Conservation (phyloP, 164 flowering plant genomes). For the Macadamia integrifolia region DNA sequence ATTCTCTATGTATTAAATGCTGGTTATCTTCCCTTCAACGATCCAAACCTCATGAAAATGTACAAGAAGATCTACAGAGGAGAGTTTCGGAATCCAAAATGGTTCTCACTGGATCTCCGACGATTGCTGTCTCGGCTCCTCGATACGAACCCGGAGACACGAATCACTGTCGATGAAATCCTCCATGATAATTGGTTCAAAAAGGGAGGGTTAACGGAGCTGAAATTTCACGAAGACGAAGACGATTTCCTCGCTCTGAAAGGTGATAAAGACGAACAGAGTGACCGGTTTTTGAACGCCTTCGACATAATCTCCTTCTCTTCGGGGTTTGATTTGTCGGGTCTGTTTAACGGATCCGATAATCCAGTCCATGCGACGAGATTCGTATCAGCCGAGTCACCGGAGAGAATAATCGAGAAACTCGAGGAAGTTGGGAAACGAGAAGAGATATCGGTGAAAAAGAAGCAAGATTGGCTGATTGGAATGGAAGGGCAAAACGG, state of each 20-base stretch:
- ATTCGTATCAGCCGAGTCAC: conserved; percentile 37
- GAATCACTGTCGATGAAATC: conserved; percentile 55
- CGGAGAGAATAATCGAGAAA: conserved; percentile 30
- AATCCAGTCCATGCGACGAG: conserved; percentile 12
- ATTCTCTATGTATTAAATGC: conserved; percentile 49
- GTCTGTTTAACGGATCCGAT: conserved; percentile 29
- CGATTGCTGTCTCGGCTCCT: conserved; percentile 40
- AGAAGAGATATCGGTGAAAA: conserved; percentile 19
- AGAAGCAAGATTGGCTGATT: conserved; percentile 16
- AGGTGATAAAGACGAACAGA: conserved; percentile 1
- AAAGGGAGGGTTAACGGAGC: conserved; percentile 33
- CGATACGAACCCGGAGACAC: conserved; percentile 46
- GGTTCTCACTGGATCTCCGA: conserved; percentile 55
- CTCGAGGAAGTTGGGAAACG: conserved; percentile 27
- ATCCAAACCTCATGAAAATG: conserved; percentile 54
- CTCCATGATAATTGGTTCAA: conserved; percentile 51
- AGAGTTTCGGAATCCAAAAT: conserved; percentile 53
- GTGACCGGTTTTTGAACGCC: conserved; percentile 40
- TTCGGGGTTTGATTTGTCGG: conserved; percentile 46
- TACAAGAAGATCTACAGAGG: conserved; percentile 61
- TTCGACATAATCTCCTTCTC: conserved; percentile 70
- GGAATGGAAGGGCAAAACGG: conserved; percentile 36
- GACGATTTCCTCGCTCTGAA: conserved; percentile 7
- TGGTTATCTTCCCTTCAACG: conserved; percentile 69
- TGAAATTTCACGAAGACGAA: conserved; percentile 19